These are phyloP conservation scores for Quaeritorhiza haematococci DNA, from an alignment of 371 early-diverging fungal genomes.

Conservation along the genomic window DNA sequence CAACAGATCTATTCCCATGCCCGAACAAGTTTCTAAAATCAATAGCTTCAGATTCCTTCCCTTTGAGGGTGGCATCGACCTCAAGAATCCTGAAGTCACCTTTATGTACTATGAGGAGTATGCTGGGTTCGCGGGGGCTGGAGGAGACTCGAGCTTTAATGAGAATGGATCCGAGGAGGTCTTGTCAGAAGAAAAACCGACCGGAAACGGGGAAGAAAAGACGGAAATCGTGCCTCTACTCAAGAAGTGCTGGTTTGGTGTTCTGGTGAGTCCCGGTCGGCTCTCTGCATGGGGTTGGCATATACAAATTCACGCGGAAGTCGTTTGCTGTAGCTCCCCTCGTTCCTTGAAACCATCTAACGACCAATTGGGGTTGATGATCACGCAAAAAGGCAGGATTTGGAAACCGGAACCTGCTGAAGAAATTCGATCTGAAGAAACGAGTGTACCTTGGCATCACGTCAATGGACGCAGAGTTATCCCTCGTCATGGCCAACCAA, in stretches of 20 bases:
- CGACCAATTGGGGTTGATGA: not conserved
- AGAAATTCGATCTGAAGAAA: conserved; percentile 84
- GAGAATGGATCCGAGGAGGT: too few relatives aligned
- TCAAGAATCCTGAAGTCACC: conserved; percentile 76
- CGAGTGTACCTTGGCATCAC: conserved; percentile 92
- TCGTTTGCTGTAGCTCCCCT: not conserved
- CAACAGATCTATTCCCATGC: conserved; percentile 59
- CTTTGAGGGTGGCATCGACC: conserved; percentile 71
- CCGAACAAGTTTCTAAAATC: conserved; percentile 73
- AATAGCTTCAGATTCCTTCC: conserved; percentile 72
- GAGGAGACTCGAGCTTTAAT: too few relatives aligned
- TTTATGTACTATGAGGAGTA: conserved; percentile 80
- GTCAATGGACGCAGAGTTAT: conserved; percentile 95
- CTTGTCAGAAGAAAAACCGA: too few relatives aligned
- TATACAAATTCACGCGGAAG: not conserved
- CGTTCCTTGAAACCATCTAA: not conserved
- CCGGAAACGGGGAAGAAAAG: too few relatives aligned
- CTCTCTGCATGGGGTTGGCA: not conserved
- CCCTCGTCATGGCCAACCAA: conserved; percentile 93
- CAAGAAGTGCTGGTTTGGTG: not conserved
- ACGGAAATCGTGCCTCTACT: too few relatives aligned
- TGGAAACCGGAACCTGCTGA: conserved; percentile 66
- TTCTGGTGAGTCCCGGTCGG: not conserved
- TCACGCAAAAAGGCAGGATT: conserved; percentile 32
- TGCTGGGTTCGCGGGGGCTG: conserved; percentile 44